Base-by-base conservation (phyloP, 805 yeast species). In the Nakazawaea holstii region DNA sequence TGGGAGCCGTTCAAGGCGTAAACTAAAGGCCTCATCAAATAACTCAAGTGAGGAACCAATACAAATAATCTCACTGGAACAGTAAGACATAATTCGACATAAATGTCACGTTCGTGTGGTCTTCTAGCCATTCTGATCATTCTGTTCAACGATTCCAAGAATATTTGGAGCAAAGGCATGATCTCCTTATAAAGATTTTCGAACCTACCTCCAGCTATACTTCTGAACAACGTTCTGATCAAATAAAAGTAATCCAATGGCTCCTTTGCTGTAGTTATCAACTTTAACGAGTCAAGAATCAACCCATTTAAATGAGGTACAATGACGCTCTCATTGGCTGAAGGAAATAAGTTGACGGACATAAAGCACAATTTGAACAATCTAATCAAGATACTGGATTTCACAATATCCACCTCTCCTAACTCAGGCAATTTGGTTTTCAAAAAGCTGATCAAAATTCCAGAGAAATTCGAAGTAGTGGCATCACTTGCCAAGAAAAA, bases 161-260 rank as follows among this genome's bases (percentile, higher is more conserved):
- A 68, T 0, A 87, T 89, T 48, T 95, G 98, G 39, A 94, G 68
- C 35, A 94, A 72, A 0, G 99, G 99, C 70, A 90, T 77, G 15
- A 95, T 92, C 52, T 91, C 96, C 56, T 94, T 88, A 69, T 95
- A 95, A 14, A 94, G 70, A 46, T 84, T 82, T 63, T 94, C 99
- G 61, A 94, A 92, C 49, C 98, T 73, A 6, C 99, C 99, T 43
- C 99, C 98, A 31, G 97, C 96, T 41, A 94, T 91, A 58, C 95
- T 87, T 64, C 98, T 75, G 71, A 94, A 94, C 43, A 94, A 68
- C 0, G 96, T 88, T 57, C 98, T 73, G 20, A 94, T 84, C 55
- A 94, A 71, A 56, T 90, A 87, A 53, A 92, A 91, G 61, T 90
- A 94, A 2, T 89, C 88, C 24, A 88, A 73, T 5, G 99, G 98